phyloP scores from a whole-genome alignment of 176 grass and related monocot species.

The Melocanna baccifera region DNA sequence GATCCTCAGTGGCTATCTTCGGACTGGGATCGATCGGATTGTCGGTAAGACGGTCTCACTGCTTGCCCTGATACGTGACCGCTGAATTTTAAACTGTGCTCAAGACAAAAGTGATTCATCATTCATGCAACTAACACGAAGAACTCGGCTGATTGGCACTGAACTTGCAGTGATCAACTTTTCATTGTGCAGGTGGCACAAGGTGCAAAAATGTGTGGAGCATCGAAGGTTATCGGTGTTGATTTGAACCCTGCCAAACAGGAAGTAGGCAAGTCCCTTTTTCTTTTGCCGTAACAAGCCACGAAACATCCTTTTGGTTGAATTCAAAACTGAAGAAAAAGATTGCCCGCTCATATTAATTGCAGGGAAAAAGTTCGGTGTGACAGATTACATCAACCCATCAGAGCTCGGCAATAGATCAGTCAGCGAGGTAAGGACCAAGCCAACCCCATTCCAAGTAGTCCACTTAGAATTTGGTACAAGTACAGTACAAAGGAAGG shows the following conservation, averaged over 20 bases:
- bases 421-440: conserved; percentile 30
- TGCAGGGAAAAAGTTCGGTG: conserved; percentile 44
- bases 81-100: background rate
- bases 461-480: background rate
- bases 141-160: background rate
- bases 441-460: background rate
- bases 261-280: conserved; percentile 26
- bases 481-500: background rate
- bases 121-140: background rate
- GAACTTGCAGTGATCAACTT: background rate
- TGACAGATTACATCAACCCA: conserved; percentile 56
- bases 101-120: background rate
- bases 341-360: background rate
- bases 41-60: conserved; percentile 24
- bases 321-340: background rate
- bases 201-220: conserved; percentile 60
- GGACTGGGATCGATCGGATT: conserved; percentile 75
- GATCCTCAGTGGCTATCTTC: conserved; percentile 58
- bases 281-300: background rate
- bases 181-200: conserved; percentile 44
- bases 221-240: conserved; percentile 53
- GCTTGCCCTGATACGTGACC: background rate
- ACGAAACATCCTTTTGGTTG: background rate
- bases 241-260: conserved; percentile 61
- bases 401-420: conserved; percentile 36